Conservation (phyloP, 106 monocot genomes). For the Triglochin maritima region DNA sequence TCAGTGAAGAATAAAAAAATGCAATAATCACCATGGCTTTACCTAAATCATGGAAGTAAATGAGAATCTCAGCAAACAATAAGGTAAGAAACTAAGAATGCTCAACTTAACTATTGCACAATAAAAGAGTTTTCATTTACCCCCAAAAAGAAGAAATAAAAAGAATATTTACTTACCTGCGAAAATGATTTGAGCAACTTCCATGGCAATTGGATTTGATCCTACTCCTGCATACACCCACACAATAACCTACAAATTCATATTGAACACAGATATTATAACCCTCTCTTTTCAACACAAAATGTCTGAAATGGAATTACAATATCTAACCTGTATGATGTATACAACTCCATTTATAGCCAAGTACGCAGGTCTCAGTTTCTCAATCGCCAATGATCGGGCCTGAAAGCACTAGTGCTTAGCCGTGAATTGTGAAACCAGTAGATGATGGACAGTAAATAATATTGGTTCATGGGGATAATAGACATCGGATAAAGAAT, state of each 20-base stretch:
- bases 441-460: not conserved
- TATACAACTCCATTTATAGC: conserved; percentile 55
- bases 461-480: too few species aligned
- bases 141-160: not conserved
- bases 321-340: conserved; percentile 46
- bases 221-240: conserved; percentile 40
- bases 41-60: too few species aligned
- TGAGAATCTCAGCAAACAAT: too few species aligned
- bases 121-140: too few species aligned
- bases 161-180: conserved; percentile 26
- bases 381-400: conserved; percentile 42
- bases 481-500: too few species aligned
- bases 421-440: not conserved
- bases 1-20: too few species aligned
- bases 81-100: too few species aligned
- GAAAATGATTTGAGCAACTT: conserved; percentile 48
- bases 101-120: too few species aligned
- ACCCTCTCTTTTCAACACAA: too few species aligned
- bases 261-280: not conserved
- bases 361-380: conserved; percentile 60
- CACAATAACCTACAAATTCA: conserved; percentile 35
- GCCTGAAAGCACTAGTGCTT: conserved; percentile 34
- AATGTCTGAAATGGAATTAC: not conserved
- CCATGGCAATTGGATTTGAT: conserved; percentile 25
- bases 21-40: too few species aligned